Conservation (phyloP, 352 stramenopile genomes). For the Globisporangium radiosum region DNA sequence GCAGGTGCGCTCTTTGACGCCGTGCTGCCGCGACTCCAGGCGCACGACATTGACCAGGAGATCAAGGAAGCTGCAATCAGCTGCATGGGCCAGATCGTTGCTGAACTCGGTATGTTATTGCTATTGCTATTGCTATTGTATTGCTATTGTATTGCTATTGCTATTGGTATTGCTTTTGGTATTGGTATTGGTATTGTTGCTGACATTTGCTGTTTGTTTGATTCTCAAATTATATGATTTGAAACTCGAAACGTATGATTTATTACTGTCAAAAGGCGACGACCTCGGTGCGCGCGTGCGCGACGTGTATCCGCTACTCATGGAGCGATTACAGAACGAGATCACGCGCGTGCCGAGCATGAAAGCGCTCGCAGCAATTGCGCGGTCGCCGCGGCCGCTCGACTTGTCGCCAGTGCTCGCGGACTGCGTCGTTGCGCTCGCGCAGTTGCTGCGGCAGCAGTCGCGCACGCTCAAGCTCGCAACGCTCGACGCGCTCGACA, state of each 20-base stretch:
- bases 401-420: slow-evolving; percentile 90
- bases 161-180: background rate
- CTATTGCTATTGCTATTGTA: background rate
- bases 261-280: slow-evolving; percentile 33
- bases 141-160: background rate
- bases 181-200: no score
- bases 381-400: slow-evolving; percentile 75
- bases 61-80: slow-evolving; percentile 97
- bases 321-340: slow-evolving; percentile 97
- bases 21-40: slow-evolving; percentile 92
- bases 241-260: background rate
- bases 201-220: no score
- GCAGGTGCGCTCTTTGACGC: slow-evolving; percentile 88
- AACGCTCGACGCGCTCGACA: slow-evolving; percentile 89
- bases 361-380: slow-evolving; percentile 92
- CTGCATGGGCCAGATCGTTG: slow-evolving; percentile 87
- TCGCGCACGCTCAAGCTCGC: slow-evolving; percentile 94
- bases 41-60: slow-evolving; percentile 97
- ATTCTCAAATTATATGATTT: no score
- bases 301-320: slow-evolving; percentile 88
- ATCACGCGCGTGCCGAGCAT: slow-evolving; percentile 96
- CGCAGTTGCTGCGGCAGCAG: slow-evolving; percentile 92
- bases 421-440: slow-evolving; percentile 84
- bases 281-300: slow-evolving; percentile 72
- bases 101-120: slow-evolving; percentile 44